Percentiles rank a stretch among this genome's conserved stretches.
These are phyloP conservation scores for Plasmodium vinckei DNA, from an alignment of 169 alveolate genomes.

Conservation along the genomic window DNA sequence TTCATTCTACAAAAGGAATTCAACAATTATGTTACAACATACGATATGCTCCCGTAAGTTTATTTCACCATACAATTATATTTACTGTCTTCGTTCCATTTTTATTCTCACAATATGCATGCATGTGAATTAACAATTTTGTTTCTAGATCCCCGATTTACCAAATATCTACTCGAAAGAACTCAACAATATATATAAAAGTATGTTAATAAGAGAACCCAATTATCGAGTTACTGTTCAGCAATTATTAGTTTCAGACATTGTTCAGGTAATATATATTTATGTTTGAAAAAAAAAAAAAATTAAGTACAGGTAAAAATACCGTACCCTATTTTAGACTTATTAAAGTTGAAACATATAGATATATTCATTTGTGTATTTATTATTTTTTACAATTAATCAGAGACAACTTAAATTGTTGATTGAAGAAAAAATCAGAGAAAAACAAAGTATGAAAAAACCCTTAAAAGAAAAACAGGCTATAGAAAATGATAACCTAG, in stretches of 20 bases:
- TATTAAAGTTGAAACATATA: background rate
- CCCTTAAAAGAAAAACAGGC: conserved; percentile 59
- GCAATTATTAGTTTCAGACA: conserved; percentile 64
- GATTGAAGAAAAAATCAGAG: conserved; percentile 66
- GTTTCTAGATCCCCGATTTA: conserved; percentile 81
- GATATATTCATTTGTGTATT: background rate
- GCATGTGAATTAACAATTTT: background rate
- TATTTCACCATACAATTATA: background rate
- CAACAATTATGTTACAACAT: conserved; percentile 85
- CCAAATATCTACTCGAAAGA: conserved; percentile 82
- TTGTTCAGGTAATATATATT: conserved; percentile 50
- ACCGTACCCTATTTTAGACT: background rate
- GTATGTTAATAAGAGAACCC: conserved; percentile 82
- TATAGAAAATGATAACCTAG: conserved; percentile 47
- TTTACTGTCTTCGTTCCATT: background rate
- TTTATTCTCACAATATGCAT: background rate
- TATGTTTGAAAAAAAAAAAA: background rate
- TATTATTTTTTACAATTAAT: background rate
- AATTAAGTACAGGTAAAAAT: background rate
- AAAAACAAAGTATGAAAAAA: conserved; percentile 61
- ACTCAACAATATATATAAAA: conserved; percentile 81
- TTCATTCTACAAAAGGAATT: conserved; percentile 88
- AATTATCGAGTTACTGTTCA: conserved; percentile 73
- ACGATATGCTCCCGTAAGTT: conserved; percentile 82
- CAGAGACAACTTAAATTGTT: conserved; percentile 55